Evolutionary conservation across 1,284 basidiomycete species (phyloP).

Genomic region (Cryptococcus sp.): DNA sequence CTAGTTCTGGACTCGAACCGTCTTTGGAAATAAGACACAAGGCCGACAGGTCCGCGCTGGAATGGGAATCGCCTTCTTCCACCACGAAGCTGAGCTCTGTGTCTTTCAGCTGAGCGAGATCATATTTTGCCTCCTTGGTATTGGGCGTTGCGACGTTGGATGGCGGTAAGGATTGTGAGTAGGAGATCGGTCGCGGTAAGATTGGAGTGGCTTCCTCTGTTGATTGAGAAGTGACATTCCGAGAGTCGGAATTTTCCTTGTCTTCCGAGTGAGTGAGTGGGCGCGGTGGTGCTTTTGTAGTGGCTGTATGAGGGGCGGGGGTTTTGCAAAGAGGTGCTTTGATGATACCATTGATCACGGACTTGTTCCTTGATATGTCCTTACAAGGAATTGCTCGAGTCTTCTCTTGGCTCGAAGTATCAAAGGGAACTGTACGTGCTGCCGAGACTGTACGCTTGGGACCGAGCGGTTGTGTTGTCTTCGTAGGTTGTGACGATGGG

Average conservation of each 20-base stretch:
- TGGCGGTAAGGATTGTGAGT: background rate
- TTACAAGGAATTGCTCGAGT: no score
- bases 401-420: no score
- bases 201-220: no score
- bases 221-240: background rate
- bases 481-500: background rate
- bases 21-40: background rate
- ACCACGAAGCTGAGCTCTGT: slow-evolving; percentile 13
- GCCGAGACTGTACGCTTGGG: slow-evolving; percentile 3
- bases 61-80: slow-evolving; percentile 3
- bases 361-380: no score
- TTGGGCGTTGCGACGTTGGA: background rate
- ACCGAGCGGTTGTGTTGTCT: slow-evolving; percentile 1
- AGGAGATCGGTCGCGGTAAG: no score
- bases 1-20: background rate
- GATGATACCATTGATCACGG: no score
- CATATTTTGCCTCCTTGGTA: background rate
- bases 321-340: no score
- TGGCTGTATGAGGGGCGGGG: background rate
- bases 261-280: background rate
- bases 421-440: background rate
- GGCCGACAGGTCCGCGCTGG: background rate
- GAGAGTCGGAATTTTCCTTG: background rate
- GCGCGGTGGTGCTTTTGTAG: background rate
- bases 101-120: slow-evolving; percentile 11